A percentile compares a stretch with the other conserved stretches of the same genome.
phyloP scores from a whole-genome alignment of 345 rosid species.

The Populus nigra region DNA sequence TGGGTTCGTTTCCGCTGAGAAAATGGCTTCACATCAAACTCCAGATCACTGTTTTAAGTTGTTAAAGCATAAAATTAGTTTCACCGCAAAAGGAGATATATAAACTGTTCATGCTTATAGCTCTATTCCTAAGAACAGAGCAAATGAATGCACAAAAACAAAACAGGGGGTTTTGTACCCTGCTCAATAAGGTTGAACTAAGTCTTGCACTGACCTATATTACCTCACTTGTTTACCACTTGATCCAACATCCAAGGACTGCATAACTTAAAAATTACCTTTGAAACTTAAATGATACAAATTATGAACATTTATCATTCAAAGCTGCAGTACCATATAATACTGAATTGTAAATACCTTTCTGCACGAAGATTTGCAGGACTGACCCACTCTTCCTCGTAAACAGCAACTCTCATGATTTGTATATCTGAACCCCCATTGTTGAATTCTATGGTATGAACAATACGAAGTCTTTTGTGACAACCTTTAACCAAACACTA shows the following conservation, averaged over 20 bases:
- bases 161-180: too few relatives aligned
- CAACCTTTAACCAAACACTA: conserved; percentile 97
- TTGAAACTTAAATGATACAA: too few relatives aligned
- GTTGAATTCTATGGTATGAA: conserved; percentile 79
- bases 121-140: not conserved
- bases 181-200: too few relatives aligned
- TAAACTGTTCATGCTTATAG: not conserved
- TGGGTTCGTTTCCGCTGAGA: conserved; percentile 67
- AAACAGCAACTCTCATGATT: conserved; percentile 87
- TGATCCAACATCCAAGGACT: too few relatives aligned
- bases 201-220: too few relatives aligned
- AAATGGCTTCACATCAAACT: conserved; percentile 56
- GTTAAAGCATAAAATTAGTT: conserved; percentile 9
- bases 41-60: conserved; percentile 48
- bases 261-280: too few relatives aligned
- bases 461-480: conserved; percentile 85
- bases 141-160: too few relatives aligned
- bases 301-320: too few relatives aligned
- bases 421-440: conserved; percentile 78
- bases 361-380: conserved; percentile 53
- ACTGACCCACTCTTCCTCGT: conserved; percentile 87
- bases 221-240: too few relatives aligned
- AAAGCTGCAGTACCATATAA: too few relatives aligned
- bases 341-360: conserved; percentile 42
- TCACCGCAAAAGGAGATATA: not conserved